Percentiles rank a stretch among this genome's conserved stretches.
These are phyloP conservation scores for Geosmithia putterillii DNA, from an alignment of 2,329 filamentous ascomycete species.

Conservation along the genomic window DNA sequence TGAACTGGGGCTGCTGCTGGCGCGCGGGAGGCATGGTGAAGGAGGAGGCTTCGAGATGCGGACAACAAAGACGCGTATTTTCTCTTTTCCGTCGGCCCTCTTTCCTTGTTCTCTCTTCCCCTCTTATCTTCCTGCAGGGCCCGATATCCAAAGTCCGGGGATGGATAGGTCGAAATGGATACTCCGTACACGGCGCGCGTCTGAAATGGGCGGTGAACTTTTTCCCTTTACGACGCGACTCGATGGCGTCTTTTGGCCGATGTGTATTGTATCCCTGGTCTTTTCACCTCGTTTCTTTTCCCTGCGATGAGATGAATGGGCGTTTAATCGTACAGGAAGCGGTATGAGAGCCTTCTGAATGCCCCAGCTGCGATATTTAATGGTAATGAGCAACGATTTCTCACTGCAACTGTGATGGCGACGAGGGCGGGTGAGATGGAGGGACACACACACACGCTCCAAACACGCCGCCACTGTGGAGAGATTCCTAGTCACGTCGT, in stretches of 20 bases:
- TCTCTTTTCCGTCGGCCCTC: neutral
- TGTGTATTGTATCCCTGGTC: neutral
- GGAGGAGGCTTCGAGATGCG: neutral
- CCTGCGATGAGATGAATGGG: neutral
- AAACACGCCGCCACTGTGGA: too few species aligned
- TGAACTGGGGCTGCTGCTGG: constrained; percentile 34
- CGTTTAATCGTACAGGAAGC: neutral
- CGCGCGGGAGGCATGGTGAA: constrained; percentile 28
- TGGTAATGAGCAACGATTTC: neutral
- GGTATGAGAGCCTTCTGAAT: neutral
- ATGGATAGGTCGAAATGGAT: neutral
- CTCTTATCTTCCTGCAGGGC: too few species aligned
- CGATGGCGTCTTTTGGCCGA: neutral
- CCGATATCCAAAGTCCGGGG: neutral
- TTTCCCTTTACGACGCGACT: neutral
- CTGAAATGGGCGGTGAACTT: neutral
- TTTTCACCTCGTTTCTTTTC: neutral
- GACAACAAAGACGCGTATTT: neutral
- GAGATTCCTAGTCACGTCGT: too few species aligned
- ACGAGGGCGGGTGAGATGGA: neutral
- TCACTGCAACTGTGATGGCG: neutral
- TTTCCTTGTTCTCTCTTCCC: neutral
- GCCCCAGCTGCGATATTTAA: too few species aligned
- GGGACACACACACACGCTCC: neutral
- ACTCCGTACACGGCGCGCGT: neutral